These are phyloP conservation scores for Tolypocladium amazonense DNA, from an alignment of 2,329 filamentous ascomycete genomes.

Conservation along the genomic window DNA sequence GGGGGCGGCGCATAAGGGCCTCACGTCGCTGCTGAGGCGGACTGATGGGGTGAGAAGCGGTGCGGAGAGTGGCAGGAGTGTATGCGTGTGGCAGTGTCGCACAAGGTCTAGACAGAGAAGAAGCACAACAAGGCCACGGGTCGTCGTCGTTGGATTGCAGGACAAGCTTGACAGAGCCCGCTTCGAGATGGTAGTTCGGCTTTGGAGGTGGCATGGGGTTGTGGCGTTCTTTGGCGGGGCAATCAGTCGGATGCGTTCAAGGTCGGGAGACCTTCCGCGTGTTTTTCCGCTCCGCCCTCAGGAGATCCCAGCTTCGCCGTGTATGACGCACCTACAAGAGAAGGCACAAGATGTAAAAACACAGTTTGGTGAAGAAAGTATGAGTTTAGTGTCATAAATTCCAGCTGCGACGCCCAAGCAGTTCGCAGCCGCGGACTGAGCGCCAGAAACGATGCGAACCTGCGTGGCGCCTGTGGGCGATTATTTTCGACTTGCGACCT, in stretches of 20 bases:
- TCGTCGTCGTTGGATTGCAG: not conserved
- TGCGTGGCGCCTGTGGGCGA: not conserved
- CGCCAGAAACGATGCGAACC: not conserved
- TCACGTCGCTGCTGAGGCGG: not conserved
- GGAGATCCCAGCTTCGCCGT: too few relatives aligned
- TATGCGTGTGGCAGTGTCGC: not conserved
- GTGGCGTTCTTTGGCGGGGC: constrained; percentile 18
- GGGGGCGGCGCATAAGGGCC: not conserved
- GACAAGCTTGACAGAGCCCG: constrained; percentile 16
- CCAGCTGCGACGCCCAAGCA: not conserved
- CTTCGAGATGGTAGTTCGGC: constrained; percentile 8
- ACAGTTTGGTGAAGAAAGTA: not conserved
- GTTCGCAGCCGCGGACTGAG: not conserved
- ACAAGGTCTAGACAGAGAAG: not conserved
- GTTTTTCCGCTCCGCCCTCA: constrained; percentile 19
- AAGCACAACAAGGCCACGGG: not conserved
- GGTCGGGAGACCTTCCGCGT: constrained; percentile 1
- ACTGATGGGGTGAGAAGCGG: not conserved
- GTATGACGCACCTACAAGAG: not conserved
- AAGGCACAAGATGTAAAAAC: not conserved
- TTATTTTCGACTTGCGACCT: not conserved
- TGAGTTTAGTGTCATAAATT: not conserved
- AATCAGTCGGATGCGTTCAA: constrained; percentile 9
- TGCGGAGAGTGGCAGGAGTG: not conserved
- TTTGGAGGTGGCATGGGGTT: constrained; percentile 1